Evolutionary conservation across 176 grass and related monocot genomes (phyloP), one percentile per base, ranked within the genome.

Genomic region (Ensete ventricosum): DNA sequence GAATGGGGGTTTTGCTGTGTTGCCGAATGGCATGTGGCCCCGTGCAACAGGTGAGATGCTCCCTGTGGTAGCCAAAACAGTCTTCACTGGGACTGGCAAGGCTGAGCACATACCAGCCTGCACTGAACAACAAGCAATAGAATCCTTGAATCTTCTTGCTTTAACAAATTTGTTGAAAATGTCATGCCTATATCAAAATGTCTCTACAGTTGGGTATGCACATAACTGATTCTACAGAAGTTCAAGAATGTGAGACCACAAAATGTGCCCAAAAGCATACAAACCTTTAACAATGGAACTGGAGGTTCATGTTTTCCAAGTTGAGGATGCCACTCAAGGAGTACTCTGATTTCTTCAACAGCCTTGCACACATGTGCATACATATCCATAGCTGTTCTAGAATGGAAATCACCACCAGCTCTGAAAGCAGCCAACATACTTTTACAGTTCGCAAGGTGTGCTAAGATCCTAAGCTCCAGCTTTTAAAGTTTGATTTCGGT

Each of bases 401-500:
- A 99, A 89, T 91, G 91, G 84, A 99, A 99, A 75, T 94, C 95
- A 65, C 95, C 95, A 24, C 95, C 88, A 85, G 87, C 82, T 82
- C 81, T 94, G 72, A 99, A 99, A 69, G 95, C 95, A 80, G 94
- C 79, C 80, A 99, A 71, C 95, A 99, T 99, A 81, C 86, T 91
- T 88, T 79, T 84, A 80, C 91, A 91, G 69, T 85, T 70, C 76
- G 95, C 85, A 84, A 99, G 82, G 82, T 99, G 88, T 53, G 95
- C 95, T 81, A 99, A 83, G 75, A 99, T 99, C 86, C 90, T 89
- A 68, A 99, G 95, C 78, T 99, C 95, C 80, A 99, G 76, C 95
- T 99, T 75, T 43, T 72, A 79, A 26, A 74, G 57, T 66, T 77
- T 82, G 20, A 71, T 68, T 67, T 67, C 34, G 54, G 62, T 51